Conservation (phyloP, 805 yeast genomes). For the Ogataea philodendri region DNA sequence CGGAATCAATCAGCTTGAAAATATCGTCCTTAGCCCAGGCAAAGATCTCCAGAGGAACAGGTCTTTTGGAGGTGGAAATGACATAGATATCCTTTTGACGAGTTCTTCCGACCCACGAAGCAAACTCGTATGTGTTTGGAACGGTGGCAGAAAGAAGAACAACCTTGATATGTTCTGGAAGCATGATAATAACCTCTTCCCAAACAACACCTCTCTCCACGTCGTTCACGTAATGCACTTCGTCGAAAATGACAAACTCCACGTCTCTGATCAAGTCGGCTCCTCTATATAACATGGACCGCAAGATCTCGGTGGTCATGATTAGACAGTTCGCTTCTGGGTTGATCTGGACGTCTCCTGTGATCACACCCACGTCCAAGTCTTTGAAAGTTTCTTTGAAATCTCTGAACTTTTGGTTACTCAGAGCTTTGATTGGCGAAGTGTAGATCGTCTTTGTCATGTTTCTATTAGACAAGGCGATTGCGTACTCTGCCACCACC, state of each 20-base stretch:
- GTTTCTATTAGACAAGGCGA: conserved; percentile 92
- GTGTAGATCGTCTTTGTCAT: conserved; percentile 97
- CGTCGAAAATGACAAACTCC: conserved; percentile 96
- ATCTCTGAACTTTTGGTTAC: conserved; percentile 22
- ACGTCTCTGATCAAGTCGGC: conserved; percentile 96
- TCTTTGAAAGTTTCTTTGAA: conserved; percentile 37
- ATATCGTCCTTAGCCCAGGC: conserved; percentile 78
- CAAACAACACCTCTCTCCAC: conserved; percentile 97
- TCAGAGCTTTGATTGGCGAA: conserved; percentile 53
- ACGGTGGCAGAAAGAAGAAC: conserved; percentile 94
- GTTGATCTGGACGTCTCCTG: conserved; percentile 97
- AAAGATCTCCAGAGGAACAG: conserved; percentile 88
- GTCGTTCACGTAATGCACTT: conserved; percentile 96
- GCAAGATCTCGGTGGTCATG: conserved; percentile 95
- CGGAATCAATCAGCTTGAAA: conserved; percentile 70
- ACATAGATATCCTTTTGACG: conserved; percentile 95
- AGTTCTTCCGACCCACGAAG: conserved; percentile 97
- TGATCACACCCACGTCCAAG: conserved; percentile 86
- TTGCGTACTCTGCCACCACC: conserved; percentile 97
- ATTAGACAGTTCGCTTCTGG: conserved; percentile 95
- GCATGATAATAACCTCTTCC: conserved; percentile 98
- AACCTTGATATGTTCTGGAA: conserved; percentile 93
- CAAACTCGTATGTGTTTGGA: conserved; percentile 97
- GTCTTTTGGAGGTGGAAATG: conserved; percentile 93
- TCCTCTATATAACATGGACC: conserved; percentile 95